Evolutionary conservation across 2,329 filamentous ascomycete genomes (phyloP), one percentile per base, ranked within the genome.

Genomic region (Uncinocarpus reesii): DNA sequence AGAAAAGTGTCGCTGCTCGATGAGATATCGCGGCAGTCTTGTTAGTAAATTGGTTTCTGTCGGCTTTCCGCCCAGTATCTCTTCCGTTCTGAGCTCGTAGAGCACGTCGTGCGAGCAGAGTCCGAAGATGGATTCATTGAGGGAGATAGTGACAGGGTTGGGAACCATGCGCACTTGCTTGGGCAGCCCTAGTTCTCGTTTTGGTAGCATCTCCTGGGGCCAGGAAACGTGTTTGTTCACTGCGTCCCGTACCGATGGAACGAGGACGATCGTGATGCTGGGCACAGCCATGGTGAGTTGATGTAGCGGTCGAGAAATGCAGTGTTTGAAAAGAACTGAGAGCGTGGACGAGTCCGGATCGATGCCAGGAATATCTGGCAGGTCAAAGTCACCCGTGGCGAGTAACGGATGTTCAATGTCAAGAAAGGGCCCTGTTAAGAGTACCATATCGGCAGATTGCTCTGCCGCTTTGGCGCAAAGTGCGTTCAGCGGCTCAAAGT

Each of bases 1-100:
- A 59, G 87, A 87, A 65, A 89, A 96, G 61, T 92, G 88, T 5
- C 89, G 74, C 68, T 96, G 92, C 66, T 95, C 84, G 49, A 98
- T 78, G 15, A 98, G 65, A 56, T 92, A 83, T 16, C 80, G 76
- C 4, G 84, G 79, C 40, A 89, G 67, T n/a, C 90, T 71, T 13
- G 81, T 79, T 58, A 90, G 72, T 21, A 85, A 58, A 56, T 85
- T 80, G 0, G 73, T 64, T 46, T 81, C 75, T 7, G 64, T 63
- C 0, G 76, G 74, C 42, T 71, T 73, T 1, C 76, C 77, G 16
- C 77, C 75, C 4, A 71, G 66, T 1, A 83, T 72, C 64, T 94
- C 87, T 58, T 90, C 83, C 21, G 76, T 72, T n/a, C 82, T 76
- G 45, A 95, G 69, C 66, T 95, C 87, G 53, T 80, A 88, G 1